These are phyloP conservation scores for Pontederia paniculata DNA, from an alignment of 176 grass and related monocot genomes.

Conservation along the genomic window DNA sequence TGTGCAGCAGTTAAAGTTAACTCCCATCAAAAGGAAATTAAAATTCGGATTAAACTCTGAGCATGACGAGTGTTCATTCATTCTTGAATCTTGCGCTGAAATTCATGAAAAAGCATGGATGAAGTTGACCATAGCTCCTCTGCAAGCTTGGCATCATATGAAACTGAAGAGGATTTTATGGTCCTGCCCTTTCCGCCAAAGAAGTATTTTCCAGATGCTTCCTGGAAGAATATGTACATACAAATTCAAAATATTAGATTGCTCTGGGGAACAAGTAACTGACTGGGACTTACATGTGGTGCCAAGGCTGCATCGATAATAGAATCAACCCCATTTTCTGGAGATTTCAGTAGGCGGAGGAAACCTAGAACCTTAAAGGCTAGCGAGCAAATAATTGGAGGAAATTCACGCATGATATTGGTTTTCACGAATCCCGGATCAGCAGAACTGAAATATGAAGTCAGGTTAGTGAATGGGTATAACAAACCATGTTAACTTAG, in stretches of 20 bases:
- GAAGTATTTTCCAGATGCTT: constrained; percentile 69
- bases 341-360: constrained; percentile 43
- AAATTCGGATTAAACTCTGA: neutral
- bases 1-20: no score
- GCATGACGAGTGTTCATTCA: neutral
- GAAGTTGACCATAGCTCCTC: constrained; percentile 65
- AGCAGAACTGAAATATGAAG: constrained; percentile 39
- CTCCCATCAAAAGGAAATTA: no score
- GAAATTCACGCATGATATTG: constrained; percentile 79
- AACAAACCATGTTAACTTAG: no score
- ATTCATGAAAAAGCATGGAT: constrained; percentile 37
- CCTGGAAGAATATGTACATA: constrained; percentile 29
- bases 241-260: constrained; percentile 1
- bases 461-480: neutral
- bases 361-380: constrained; percentile 36
- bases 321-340: constrained; percentile 39
- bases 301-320: constrained; percentile 78
- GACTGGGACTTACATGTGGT: constrained; percentile 30
- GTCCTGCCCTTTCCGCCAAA: constrained; percentile 75
- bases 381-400: constrained; percentile 34
- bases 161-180: constrained; percentile 45
- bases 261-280: neutral
- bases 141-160: constrained; percentile 36
- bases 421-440: constrained; percentile 74
- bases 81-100: constrained; percentile 3